Base-by-base conservation (phyloP, 805 yeast species). In the Yarrowia sp. region DNA sequence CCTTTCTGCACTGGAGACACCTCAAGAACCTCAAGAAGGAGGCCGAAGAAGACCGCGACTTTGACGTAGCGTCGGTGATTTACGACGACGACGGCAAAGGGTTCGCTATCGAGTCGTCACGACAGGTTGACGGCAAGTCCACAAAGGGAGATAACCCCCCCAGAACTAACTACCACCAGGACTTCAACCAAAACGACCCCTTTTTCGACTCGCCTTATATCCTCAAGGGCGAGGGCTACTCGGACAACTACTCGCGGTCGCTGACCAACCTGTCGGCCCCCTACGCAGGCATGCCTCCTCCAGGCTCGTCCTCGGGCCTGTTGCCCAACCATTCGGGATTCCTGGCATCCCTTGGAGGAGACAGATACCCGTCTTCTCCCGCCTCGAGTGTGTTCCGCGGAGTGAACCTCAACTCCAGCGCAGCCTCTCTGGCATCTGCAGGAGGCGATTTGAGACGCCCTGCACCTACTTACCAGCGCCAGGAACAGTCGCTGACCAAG, bases 41-140 rank as follows among this genome's bases (percentile, higher is more conserved):
- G 70, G 82, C 80, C 70, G 76, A 73, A 58, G 72, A 69, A 7
- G 74, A 76, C 74, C 71, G 74, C 42, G 75, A 74, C 42, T 73
- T 80, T 68, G 83, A 81, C 72, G 73, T 75, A 55, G 79, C 76
- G 61, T 72, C 75, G 68, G 78, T 72, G 42, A 77, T 75, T 61
- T 71, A 70, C 63, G 77, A 75, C 26, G 52, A 67, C 19, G 43
- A 56, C 3, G 40, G 48, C 26, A 48, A 38, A 22, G 56, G 67
- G 4, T 26, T 8, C 4, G 38, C 55, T 16, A 2, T 40, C 4
- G 55, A 61, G 40, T 32, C 40, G 7, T 35, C 50, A 0, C 35
- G 12, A 11, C 19, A 46, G 14, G 36, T 56, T 26, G 35, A 19
- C 32, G 32, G 32, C 43, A 19, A 16, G 2, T 14, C 32, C 16